Conservation (phyloP, 2,329 filamentous ascomycete species). For the Diaporthe longicolla region DNA sequence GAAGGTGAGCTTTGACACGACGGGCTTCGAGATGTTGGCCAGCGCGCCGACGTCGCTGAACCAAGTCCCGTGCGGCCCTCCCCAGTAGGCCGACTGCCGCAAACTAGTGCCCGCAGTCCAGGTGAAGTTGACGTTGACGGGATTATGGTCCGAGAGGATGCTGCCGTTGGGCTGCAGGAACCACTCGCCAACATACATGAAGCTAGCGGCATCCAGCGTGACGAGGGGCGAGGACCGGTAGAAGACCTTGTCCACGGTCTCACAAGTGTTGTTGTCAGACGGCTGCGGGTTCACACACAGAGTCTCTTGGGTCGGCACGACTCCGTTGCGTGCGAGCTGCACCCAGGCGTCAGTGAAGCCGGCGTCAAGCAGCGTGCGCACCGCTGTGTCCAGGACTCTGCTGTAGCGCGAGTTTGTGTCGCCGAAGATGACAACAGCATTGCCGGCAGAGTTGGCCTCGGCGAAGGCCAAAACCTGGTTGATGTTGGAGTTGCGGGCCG, state of each 20-base stretch:
- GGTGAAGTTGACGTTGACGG: conserved; percentile 69
- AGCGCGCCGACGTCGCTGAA: conserved; percentile 68
- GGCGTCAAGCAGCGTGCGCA: conserved; percentile 59
- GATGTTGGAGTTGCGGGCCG: conserved; percentile 71
- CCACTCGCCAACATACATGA: conserved; percentile 67
- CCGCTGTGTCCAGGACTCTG: conserved; percentile 65
- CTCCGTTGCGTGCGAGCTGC: conserved; percentile 63
- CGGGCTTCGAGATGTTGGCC: conserved; percentile 51
- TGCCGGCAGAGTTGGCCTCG: conserved; percentile 67
- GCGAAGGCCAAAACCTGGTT: conserved; percentile 73
- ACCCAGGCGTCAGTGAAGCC: conserved; percentile 73
- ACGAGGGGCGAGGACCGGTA: conserved; percentile 67
- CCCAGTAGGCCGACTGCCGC: conserved; percentile 61
- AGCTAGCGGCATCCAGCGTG: conserved; percentile 62
- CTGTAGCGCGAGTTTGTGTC: conserved; percentile 78
- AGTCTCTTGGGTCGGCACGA: conserved; percentile 59
- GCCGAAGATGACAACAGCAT: conserved; percentile 74
- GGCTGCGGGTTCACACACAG: conserved; percentile 69
- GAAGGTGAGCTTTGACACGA: conserved; percentile 58
- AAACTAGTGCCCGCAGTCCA: conserved; percentile 56
- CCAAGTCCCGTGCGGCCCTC: conserved; percentile 65
- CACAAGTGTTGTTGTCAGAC: conserved; percentile 66
- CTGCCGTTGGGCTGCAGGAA: conserved; percentile 71
- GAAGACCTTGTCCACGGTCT: conserved; percentile 77
- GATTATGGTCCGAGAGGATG: conserved; percentile 76